Evolutionary conservation across 192 early-diverging fungal species (phyloP), one percentile per base, ranked within the genome.

Genomic region (Gaertneriomyces semiglobifer): DNA sequence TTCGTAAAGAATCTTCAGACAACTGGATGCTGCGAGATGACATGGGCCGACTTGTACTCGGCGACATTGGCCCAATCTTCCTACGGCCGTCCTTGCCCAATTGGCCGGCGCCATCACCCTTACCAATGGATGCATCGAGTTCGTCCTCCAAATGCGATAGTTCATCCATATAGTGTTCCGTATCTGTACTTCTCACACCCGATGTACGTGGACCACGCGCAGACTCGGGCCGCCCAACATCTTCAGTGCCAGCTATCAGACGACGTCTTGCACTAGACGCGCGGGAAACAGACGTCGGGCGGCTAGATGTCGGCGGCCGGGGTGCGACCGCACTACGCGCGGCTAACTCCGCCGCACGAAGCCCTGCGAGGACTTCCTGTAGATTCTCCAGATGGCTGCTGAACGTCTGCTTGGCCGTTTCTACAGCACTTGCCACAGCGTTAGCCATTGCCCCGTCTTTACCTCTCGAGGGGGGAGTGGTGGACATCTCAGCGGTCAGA

Each of bases 331-430:
- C 41, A 25, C 59, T 65, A 42, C 62, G 52, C 68, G 61, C 66
- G 55, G 82, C 83, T 47, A 82, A 62, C 54, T 82, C 79, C 14
- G 81, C 83, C 7, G 83, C 68, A 16, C 79, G 68, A 10, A 84
- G 62, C 9, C 83, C 83, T 7, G 80, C 76, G 6, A 84, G 62
- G 44, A 82, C 72, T 44, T 84, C 83, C 46, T 79, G 69, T 19
- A 84, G 68, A 45, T 82, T 81, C 45, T 81, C 80, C 14, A 84
- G 43, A 58, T 84, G 83, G 0, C 67, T 53, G 48, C 76, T 62
- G 5, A 82, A 67, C n/a, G 71, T 72, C 19, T 74, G 58, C 25
- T 66, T 48, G 0, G 66, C 57, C 39, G 72, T 65, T 58, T 81
- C 80, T 60, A 75, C 66, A 5, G 71, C 47, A 47, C 62, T 64